Evolutionary conservation across 805 yeast genomes (phyloP), one percentile per base, ranked within the genome.

Genomic region (Candida berthetii): DNA sequence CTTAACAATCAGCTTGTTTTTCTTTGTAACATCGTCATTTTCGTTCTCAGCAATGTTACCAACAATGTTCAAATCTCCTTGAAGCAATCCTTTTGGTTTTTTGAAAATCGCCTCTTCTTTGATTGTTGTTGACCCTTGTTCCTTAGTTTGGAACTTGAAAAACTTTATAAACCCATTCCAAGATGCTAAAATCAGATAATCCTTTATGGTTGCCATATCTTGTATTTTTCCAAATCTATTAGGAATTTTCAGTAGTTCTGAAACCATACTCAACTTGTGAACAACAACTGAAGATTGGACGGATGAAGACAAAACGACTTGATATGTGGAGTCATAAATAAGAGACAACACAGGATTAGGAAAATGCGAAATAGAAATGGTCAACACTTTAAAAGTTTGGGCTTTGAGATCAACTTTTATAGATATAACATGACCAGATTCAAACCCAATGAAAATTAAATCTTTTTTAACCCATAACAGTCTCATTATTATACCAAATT

Each of bases 401-500:
- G 24, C n/a, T 3, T 38, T 38, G 13, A 35, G n/a, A 14, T 52
- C 33, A 4, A 73, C 25, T 11, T 48, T 39, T 24, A 54, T 62
- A 1, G 61, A 50, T 1, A 63, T 60, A 7, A 78, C 68, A 49
- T 76, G 80, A 0, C 96, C 95, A 15, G 85, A 80, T 55, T 86
- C 96, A 53, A 74, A 86, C 1, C 95, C 96, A 6, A 82, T 65
- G 15, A 60, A 58, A 15, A 78, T 52, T 1, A 58, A 42, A 2
- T 53, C 48, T 4, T 40, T 28, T 10, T 50, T 51, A 1, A 71
- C 50, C 59, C 76, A 71, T 1, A 53, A 45, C 3, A 82, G 49
- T 36, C 68, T 72, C 88, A 87, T 84, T 13, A 83, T 72, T 33
- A 85, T 82, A 2, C 95, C 95, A 28, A 75, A 68, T 14, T 70